These are phyloP conservation scores for Trichoderma afroharzianum DNA, from an alignment of 2,329 filamentous ascomycete genomes.

Conservation along the genomic window DNA sequence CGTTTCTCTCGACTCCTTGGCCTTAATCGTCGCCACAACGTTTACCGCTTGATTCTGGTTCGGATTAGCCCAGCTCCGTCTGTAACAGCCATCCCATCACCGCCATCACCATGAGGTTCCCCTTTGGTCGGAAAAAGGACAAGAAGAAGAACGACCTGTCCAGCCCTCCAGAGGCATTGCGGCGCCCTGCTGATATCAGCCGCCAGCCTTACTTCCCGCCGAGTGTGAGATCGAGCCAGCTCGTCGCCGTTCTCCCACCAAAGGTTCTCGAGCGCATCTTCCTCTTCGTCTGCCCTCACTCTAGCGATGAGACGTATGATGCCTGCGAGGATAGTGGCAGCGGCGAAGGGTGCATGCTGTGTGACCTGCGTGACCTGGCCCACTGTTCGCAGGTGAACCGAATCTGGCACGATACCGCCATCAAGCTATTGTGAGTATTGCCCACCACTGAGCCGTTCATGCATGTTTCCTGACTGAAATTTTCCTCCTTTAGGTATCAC, in stretches of 20 bases:
- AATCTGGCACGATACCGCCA: constrained; percentile 60
- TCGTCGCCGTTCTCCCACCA: constrained; percentile 57
- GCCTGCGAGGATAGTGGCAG: constrained; percentile 76
- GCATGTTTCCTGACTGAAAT: not conserved
- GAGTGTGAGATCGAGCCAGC: constrained; percentile 38
- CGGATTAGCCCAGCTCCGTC: not conserved
- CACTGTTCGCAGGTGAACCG: constrained; percentile 72
- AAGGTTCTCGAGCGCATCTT: constrained; percentile 76
- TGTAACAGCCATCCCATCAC: not conserved
- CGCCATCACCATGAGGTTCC: constrained; percentile 31
- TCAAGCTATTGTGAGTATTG: constrained; percentile 57
- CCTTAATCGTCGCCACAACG: not conserved
- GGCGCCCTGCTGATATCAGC: constrained; percentile 24
- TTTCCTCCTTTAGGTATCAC: constrained; percentile 59
- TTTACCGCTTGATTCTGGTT: not conserved
- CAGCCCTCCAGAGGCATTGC: constrained; percentile 28
- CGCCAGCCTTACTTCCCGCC: constrained; percentile 33
- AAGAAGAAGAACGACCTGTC: constrained; percentile 32
- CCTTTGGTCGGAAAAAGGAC: constrained; percentile 37
- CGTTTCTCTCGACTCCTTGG: not conserved
- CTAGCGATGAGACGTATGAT: constrained; percentile 71
- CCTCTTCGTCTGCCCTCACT: constrained; percentile 77
- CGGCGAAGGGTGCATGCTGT: constrained; percentile 85
- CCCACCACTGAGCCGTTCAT: not conserved
- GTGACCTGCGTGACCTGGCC: constrained; percentile 83